Evolutionary conservation across 495 filamentous ascomycete genomes (phyloP), one percentile per base, ranked within the genome.

Genomic region (Aspergillus sclerotiicarbonarius): DNA sequence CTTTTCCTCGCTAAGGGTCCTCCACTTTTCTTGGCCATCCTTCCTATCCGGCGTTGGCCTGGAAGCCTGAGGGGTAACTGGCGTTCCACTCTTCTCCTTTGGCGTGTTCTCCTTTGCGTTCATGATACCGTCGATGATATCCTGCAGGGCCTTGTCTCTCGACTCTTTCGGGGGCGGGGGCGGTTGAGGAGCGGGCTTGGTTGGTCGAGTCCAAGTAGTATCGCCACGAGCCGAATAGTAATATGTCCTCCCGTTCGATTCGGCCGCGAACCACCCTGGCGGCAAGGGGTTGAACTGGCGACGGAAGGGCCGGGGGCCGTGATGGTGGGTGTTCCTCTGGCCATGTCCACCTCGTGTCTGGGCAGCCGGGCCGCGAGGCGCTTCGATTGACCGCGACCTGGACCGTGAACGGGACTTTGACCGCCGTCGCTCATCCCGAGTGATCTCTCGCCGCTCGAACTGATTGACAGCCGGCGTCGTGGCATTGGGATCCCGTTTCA

Each of bases 71-170:
- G 80, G 79, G 6, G 82, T 82, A 6, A 64, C 72, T 2, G 82
- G 81, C 6, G 75, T 77, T 21, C 75, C 71, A 8, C 66, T 66
- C 56, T 84, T 83, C 53, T 85, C 81, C 57, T 87, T 86, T 1
- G 88, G 87, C 0, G 84, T 90, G 51, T 83, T 80, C 37, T 79
- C 81, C 50, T 90, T 87, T 2, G 80, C 77, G 58, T 86, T 87
- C 31, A 89, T 88, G 49, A 95, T 86, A 50, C 84, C 87, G 60
- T 92, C 87, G 62, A 96, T 96, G 60, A 97, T 95, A 62, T 88
- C 85, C 67, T 94, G 87, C 39, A 95, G 70, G 6, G 82, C 78
- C 66, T 87, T 78, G 41, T 85, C 86, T 60, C 86, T 87, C 43
- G 86, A 81, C 8, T 87, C 83, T 15, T 87, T 90, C 3, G 85